Base-by-base conservation (phyloP, 306 rosid species). In the Quercus cerris region DNA sequence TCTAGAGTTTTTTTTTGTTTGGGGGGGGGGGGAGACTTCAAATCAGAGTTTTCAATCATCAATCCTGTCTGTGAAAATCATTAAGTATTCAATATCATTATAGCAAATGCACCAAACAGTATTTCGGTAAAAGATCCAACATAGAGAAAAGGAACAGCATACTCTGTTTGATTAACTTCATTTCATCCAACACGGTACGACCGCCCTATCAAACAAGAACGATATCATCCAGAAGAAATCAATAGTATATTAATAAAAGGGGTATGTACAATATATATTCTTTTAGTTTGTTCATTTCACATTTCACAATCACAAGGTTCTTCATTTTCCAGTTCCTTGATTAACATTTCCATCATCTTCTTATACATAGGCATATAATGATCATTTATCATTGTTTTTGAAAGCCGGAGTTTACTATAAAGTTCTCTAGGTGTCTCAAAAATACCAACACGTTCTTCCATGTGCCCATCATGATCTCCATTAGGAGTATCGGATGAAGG, bases 361-460 rank as follows among this genome's bases (percentile, higher is more conserved):
- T 90, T 95, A 83, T 95, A 93, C 98, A 93, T 91, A 14, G 99
- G 99, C 99, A 95, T 95, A 83, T 88, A 95, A 82, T 95, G 99
- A 77, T 95, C 99, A 56, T 95, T 93, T 64, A 95, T 89, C 99
- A 95, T 95, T 27, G 94, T 95, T 88, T 41, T 91, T 22, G 99
- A 93, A 20, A 95, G 97, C 69, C 98, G 88, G 67, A 95, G 99
- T 86, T 95, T 95, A 88, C 94, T 86, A 88, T 95, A 93, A 86
- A 91, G 83, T 81, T 89, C 88, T 81, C 99, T 90, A 22, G 91
- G 94, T 19, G 98, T 91, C 94, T 91, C 96, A 27, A 86, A 91
- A 74, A 93, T 83, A 79, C 87, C 78, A 23, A 88, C 94, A 61
- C 70, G 91, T 77, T 95, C 95, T 70, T 86, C 90, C 5, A 46